Conservation (phyloP, 352 stramenopile genomes). For the Globisporangium canariense region DNA sequence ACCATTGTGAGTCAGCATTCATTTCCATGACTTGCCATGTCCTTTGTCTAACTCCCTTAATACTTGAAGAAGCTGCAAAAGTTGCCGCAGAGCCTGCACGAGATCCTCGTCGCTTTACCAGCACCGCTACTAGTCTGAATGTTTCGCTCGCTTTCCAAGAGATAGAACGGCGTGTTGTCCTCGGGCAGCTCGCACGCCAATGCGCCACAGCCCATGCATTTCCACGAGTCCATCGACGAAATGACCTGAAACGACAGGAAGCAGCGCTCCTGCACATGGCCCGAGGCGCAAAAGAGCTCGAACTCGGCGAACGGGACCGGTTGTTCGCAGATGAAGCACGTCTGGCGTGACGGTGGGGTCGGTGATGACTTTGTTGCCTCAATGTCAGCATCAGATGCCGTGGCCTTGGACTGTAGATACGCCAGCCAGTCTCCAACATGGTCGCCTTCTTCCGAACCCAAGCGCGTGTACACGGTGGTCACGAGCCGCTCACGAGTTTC, state of each 20-base stretch:
- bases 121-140: constrained; percentile 4
- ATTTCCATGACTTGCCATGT: background rate
- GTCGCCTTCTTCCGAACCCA: constrained; percentile 35
- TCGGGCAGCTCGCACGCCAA: constrained; percentile 52
- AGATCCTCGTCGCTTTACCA: constrained; percentile 29
- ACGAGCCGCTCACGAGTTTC: constrained; percentile 35
- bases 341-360: constrained; percentile 46
- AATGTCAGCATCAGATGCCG: background rate
- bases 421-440: constrained; percentile 38
- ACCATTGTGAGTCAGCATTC: background rate
- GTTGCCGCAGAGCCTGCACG: constrained; percentile 70
- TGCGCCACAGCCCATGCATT: constrained; percentile 76
- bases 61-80: constrained; percentile 79
- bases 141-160: constrained; percentile 36
- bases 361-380: constrained; percentile 5
- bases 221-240: constrained; percentile 68
- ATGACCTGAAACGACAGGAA: constrained; percentile 76
- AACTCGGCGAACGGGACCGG: constrained; percentile 61
- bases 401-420: constrained; percentile 30
- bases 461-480: constrained; percentile 54
- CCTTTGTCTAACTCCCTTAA: constrained; percentile 15
- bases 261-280: constrained; percentile 69
- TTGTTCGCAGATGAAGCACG: constrained; percentile 68
- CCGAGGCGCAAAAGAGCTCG: constrained; percentile 48
- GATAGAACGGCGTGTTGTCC: constrained; percentile 59